Evolutionary conservation across 345 rosid species (phyloP).

Genomic region (Triadica sebifera): DNA sequence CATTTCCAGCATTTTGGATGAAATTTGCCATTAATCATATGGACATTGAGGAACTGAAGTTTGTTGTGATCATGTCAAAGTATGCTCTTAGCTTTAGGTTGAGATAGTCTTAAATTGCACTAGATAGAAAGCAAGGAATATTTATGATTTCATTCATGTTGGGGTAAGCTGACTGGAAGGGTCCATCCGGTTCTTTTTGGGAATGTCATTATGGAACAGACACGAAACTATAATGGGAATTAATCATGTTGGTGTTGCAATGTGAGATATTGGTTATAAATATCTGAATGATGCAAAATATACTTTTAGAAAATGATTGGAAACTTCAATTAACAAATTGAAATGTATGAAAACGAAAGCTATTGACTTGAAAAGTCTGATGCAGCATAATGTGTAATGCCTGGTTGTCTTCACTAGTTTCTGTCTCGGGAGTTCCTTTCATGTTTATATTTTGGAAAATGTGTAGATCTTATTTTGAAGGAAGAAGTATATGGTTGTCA

Average conservation of each 20-base stretch:
- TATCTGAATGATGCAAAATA: background rate
- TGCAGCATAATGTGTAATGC: background rate
- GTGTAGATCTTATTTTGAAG: background rate
- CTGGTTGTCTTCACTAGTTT: background rate
- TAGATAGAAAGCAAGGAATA: no score
- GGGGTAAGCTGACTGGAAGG: no score
- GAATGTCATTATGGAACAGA: background rate
- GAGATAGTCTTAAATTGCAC: background rate
- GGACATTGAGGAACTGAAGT: background rate
- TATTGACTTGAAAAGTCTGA: background rate
- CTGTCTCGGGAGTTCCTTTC: background rate
- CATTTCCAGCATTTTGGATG: background rate
- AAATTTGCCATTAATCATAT: background rate
- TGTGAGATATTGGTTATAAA: background rate
- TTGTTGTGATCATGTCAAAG: no score
- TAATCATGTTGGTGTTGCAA: background rate
- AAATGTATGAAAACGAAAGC: background rate
- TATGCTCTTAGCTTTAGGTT: background rate
- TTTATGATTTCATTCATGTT: no score
- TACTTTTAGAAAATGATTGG: no score
- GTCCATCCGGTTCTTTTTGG: no score
- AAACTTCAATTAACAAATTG: background rate
- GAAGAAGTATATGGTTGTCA: background rate
- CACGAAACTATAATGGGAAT: background rate
- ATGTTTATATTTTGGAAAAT: background rate